Percentiles rank a stretch among this genome's conserved stretches.
phyloP scores from a whole-genome alignment of 768 basidiomycete species.

The Lentinula sp. region DNA sequence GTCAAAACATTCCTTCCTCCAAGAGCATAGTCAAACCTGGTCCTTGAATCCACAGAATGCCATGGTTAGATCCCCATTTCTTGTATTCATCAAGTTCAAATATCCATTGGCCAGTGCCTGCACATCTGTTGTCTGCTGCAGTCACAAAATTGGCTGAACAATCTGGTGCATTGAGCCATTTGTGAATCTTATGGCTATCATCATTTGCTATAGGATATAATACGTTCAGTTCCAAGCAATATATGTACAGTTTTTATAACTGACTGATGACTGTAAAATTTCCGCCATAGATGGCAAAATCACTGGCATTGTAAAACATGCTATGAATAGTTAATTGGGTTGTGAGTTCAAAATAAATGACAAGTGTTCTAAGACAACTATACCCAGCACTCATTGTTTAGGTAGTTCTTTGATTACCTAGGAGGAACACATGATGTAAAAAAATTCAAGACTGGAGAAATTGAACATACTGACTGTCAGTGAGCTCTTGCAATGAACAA shows the following conservation, averaged over 20 bases:
- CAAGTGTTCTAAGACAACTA: no score
- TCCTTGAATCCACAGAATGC: background rate
- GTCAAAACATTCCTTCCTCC: no score
- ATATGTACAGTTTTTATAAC: background rate
- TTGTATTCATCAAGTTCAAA: background rate
- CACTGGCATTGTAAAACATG: background rate
- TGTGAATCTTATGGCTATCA: background rate
- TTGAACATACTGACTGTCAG: no score
- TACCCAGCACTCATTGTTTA: no score
- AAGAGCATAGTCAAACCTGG: background rate
- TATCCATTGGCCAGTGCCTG: background rate
- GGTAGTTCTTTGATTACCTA: no score
- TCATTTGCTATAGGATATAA: background rate
- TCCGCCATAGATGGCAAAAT: background rate
- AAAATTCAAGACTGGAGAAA: no score
- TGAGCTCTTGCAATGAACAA: no score
- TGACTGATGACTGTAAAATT: background rate
- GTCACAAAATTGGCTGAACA: background rate
- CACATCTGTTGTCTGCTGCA: background rate
- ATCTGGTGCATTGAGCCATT: background rate
- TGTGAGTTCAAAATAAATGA: no score
- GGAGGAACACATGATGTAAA: no score
- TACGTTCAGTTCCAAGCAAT: background rate
- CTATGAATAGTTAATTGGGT: no score
- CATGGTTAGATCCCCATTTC: background rate